These are phyloP conservation scores for Dillenia suffruticosa DNA, from an alignment of 164 flowering plant genomes.

Conservation along the genomic window DNA sequence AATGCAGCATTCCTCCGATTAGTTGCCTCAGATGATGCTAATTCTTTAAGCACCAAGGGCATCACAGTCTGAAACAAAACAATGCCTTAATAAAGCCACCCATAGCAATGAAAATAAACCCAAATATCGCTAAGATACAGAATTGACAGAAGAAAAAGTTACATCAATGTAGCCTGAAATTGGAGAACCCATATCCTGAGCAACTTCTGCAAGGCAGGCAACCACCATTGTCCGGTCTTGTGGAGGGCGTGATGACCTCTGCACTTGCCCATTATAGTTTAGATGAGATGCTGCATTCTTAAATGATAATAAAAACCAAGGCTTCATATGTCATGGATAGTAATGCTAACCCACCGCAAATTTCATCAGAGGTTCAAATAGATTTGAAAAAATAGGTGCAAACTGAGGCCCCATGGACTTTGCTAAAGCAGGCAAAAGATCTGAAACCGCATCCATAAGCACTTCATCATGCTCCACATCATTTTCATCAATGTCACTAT, in stretches of 20 bases:
- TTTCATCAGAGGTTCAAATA: slow-evolving; percentile 89
- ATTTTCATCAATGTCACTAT: slow-evolving; percentile 72
- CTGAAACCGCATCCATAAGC: slow-evolving; percentile 98
- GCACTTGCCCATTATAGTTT: slow-evolving; percentile 18
- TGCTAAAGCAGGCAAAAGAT: slow-evolving; percentile 95
- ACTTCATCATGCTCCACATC: slow-evolving; percentile 87
- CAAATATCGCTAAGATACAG: neutral
- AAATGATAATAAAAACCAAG: neutral
- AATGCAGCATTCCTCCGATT: slow-evolving; percentile 98
- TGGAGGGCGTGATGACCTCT: slow-evolving; percentile 84
- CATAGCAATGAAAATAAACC: neutral
- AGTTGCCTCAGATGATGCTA: slow-evolving; percentile 78
- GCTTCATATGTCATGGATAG: neutral
- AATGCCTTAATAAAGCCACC: neutral
- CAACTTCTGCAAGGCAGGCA: slow-evolving; percentile 97
- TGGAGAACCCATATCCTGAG: slow-evolving; percentile 95
- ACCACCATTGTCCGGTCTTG: slow-evolving; percentile 98
- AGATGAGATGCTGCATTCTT: neutral
- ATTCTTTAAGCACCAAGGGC: slow-evolving; percentile 85
- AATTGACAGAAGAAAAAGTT: slow-evolving; percentile 8
- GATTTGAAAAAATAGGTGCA: slow-evolving; percentile 68
- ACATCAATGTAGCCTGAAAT: slow-evolving; percentile 83
- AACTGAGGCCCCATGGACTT: slow-evolving; percentile 90
- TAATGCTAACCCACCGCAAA: slow-evolving; percentile 62
- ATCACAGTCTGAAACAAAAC: slow-evolving; percentile 62